Base-by-base conservation (phyloP, 2,329 filamentous ascomycete species). In the Lachnellula occidentalis region DNA sequence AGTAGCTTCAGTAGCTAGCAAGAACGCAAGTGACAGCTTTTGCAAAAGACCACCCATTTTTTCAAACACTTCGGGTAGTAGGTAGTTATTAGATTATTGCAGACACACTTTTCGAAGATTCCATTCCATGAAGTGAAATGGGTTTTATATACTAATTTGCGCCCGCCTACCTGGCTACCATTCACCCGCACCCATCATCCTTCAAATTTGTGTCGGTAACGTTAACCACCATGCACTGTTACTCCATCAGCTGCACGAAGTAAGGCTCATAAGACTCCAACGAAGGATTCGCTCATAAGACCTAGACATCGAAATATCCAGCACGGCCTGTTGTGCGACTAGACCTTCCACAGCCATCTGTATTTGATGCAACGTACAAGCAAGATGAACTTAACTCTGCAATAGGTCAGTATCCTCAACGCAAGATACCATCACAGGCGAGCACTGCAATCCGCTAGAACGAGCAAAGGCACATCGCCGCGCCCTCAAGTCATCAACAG, bases 31-130 rank as follows among this genome's bases (percentile, higher is more conserved):
- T 9, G 19, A 31, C 34, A 53, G 11, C 2, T 36, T 53, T 21
- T 46, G 43, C 4, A 41, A 36, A 39, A 45, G 9, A 34, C 37
- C 4, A 37, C 45, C 22, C 53, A 55, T 55, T 24, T 15, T 49
- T 27, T 14, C 6, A 21, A 11, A n/a, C 3, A n/a, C n/a, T 5
- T 24, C 6, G 15, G 12, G 22, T 11, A 45, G n/a, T n/a, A n/a
- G n/a, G n/a, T n/a, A n/a, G n/a, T n/a, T n/a, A 45, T 21, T 3
- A 27, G 24, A 24, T 5, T 4, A 9, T 31, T 11, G 22, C 19
- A 27, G 4, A 43, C 3, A 15, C 11, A 27, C 11, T 11, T 21
- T 6, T 24, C 11, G 31, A 45, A 21, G 1, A 6, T 24, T 24
- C 22, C 12, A 45, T 14, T 27, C 4, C 22, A n/a, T 12, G 24